Evolutionary conservation across 495 filamentous ascomycete species (phyloP).

Genomic region (Hyaloscypha variabilis): DNA sequence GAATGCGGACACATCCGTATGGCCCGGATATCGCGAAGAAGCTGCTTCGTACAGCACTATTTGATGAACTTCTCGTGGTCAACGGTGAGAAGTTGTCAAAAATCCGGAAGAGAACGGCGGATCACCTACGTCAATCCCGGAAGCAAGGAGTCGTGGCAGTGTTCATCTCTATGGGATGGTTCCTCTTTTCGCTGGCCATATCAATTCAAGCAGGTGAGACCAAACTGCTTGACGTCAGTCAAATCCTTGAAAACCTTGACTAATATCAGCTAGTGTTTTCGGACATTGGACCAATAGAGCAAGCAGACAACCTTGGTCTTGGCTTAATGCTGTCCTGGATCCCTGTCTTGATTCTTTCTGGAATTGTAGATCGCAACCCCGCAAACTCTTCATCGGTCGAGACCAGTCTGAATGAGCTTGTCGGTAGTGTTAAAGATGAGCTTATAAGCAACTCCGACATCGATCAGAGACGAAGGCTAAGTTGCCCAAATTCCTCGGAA

Average conservation of each 20-base stretch:
- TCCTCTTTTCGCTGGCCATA: neutral
- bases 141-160: slow-evolving; percentile 6
- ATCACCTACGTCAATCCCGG: neutral
- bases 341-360: slow-evolving; percentile 2
- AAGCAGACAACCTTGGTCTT: neutral
- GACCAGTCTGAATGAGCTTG: neutral
- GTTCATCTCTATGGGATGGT: neutral
- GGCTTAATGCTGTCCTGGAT: slow-evolving; percentile 1
- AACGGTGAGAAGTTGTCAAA: too few relatives aligned
- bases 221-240: too few relatives aligned
- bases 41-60: too few relatives aligned
- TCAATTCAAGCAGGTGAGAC: neutral
- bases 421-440: neutral
- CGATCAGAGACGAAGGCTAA: too few relatives aligned
- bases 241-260: too few relatives aligned
- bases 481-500: too few relatives aligned
- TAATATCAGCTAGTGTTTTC: neutral
- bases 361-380: neutral
- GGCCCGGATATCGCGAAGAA: neutral
- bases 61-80: too few relatives aligned
- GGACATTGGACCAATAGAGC: neutral
- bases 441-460: too few relatives aligned
- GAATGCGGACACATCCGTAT: neutral
- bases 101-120: neutral
- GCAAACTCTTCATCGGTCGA: neutral